A percentile compares a stretch with the other conserved stretches of the same genome.
Evolutionary conservation across 78 protist genomes (phyloP).

Genomic region (Guillardia theta): DNA sequence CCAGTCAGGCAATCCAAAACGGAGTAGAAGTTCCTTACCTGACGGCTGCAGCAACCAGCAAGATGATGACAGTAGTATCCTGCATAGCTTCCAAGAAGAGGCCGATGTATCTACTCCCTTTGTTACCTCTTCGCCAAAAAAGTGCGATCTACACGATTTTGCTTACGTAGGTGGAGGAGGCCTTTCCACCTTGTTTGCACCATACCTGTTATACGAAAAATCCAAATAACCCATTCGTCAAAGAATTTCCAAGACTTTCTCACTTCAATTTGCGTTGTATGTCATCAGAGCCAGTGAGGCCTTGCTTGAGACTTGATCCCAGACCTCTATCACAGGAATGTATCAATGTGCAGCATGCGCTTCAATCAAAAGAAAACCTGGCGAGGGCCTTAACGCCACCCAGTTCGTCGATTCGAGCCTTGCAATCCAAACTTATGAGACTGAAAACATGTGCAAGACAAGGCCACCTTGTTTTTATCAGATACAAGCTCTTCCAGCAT

Average conservation of each 20-base stretch:
- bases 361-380: neutral
- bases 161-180: neutral
- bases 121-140: neutral
- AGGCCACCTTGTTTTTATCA: neutral
- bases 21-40: neutral
- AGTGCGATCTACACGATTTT: neutral
- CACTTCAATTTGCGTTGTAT: neutral
- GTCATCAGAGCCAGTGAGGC: neutral
- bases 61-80: neutral
- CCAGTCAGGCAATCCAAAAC: neutral
- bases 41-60: neutral
- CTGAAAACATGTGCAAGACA: neutral
- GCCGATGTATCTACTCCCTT: neutral
- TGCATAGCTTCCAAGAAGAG: conserved; percentile 19
- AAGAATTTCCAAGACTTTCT: too few species aligned
- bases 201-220: too few species aligned
- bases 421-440: neutral
- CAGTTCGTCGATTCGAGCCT: neutral
- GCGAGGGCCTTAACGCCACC: too few species aligned
- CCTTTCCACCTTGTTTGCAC: neutral
- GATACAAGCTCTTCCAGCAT: neutral
- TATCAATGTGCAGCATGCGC: neutral
- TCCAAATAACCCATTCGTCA: too few species aligned
- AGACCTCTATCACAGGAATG: neutral
- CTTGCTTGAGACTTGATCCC: neutral